A percentile compares a stretch with the other conserved stretches of the same genome.
Evolutionary conservation across 176 grass and related monocot species (phyloP).

Genomic region (Coix lacrymajobi): DNA sequence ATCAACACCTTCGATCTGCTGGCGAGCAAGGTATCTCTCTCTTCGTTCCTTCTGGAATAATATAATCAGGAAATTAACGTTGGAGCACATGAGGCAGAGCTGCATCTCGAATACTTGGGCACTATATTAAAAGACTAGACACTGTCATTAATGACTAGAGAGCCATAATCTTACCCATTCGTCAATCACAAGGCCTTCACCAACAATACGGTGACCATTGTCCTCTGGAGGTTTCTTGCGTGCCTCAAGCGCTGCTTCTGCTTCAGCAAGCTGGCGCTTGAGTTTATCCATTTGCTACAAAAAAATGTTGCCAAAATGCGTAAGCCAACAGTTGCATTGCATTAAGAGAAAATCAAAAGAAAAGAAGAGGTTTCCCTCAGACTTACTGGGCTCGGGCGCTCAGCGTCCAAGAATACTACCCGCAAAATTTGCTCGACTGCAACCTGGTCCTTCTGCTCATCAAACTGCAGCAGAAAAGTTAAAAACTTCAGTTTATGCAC

Average conservation of each 20-base stretch:
- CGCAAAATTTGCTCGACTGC: slow-evolving; percentile 83
- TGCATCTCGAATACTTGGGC: background rate
- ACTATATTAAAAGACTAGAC: slow-evolving; percentile 34
- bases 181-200: slow-evolving; percentile 95
- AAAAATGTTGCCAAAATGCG: slow-evolving; percentile 1
- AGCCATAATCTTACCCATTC: slow-evolving; percentile 82
- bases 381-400: slow-evolving; percentile 66
- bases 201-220: slow-evolving; percentile 50
- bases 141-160: slow-evolving; percentile 2
- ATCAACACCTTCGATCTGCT: slow-evolving; percentile 82
- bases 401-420: slow-evolving; percentile 85
- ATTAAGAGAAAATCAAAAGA: background rate
- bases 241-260: slow-evolving; percentile 84
- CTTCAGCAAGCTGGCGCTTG: slow-evolving; percentile 88
- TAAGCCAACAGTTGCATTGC: background rate
- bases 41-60: slow-evolving; percentile 86
- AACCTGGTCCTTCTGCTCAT: slow-evolving; percentile 90
- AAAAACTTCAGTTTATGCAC: background rate
- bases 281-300: slow-evolving; percentile 90
- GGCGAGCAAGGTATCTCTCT: slow-evolving; percentile 92
- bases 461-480: slow-evolving; percentile 49
- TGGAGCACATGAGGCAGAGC: slow-evolving; percentile 7
- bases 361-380: background rate
- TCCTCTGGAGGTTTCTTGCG: slow-evolving; percentile 95
- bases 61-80: slow-evolving; percentile 1